These are phyloP conservation scores for Psidium friedrichsthalianum DNA, from an alignment of 345 rosid genomes.

Conservation along the genomic window DNA sequence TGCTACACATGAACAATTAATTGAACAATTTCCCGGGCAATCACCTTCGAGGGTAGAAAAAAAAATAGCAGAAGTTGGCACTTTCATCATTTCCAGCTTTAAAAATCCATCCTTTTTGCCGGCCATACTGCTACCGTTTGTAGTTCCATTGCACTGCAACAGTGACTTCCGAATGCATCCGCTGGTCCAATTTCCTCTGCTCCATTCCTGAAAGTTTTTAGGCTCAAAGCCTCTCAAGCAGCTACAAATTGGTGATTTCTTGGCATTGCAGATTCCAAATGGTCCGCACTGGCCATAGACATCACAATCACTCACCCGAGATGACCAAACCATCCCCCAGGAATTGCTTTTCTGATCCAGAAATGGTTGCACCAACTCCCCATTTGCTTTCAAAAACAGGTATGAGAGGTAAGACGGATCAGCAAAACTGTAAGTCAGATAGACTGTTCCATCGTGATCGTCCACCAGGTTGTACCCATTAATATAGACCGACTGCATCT, in stretches of 20 bases:
- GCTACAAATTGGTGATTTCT: conserved; percentile 10
- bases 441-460: conserved; percentile 6
- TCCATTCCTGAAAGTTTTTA: conserved; percentile 6
- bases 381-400: background rate
- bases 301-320: conserved; percentile 3
- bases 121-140: background rate
- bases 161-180: conserved; percentile 13
- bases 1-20: conserved; percentile 20
- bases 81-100: conserved; percentile 3
- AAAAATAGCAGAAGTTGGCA: conserved; percentile 1
- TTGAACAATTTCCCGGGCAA: conserved; percentile 10
- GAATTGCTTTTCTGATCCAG: background rate
- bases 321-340: background rate
- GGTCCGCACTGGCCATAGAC: conserved; percentile 15
- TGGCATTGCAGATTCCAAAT: conserved; percentile 5
- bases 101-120: conserved; percentile 9
- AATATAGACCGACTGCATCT: conserved; percentile 3
- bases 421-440: background rate
- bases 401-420: background rate
- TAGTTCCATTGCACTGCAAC: conserved; percentile 6
- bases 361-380: background rate
- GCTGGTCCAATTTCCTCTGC: conserved; percentile 9
- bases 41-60: background rate
- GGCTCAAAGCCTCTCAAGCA: conserved; percentile 11
- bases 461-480: conserved; percentile 8